Conservation (phyloP, 1,284 basidiomycete genomes). For the Trametes versicolor region DNA sequence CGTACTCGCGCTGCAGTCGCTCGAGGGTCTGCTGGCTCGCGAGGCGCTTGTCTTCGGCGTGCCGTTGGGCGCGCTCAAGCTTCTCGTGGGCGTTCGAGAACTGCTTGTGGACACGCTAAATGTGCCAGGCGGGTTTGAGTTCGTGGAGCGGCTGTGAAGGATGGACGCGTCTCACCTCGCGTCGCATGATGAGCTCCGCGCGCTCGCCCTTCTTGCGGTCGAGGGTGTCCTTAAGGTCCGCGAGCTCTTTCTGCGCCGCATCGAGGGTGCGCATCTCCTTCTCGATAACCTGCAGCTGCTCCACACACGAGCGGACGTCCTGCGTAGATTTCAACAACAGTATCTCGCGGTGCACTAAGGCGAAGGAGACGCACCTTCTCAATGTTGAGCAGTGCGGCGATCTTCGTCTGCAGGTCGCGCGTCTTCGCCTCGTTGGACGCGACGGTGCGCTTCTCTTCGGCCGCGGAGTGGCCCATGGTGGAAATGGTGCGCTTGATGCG, state of each 20-base stretch:
- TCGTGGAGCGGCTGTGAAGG: neutral
- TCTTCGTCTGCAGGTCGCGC: conserved; percentile 79
- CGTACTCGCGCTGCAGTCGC: conserved; percentile 77
- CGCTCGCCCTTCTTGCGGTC: conserved; percentile 78
- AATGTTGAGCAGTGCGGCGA: conserved; percentile 73
- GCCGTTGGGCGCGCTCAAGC: conserved; percentile 75
- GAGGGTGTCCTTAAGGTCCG: conserved; percentile 69
- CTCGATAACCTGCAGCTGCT: conserved; percentile 77
- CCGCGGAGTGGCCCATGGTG: conserved; percentile 70
- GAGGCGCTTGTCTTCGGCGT: conserved; percentile 77
- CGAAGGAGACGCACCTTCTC: conserved; percentile 65
- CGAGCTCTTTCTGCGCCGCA: conserved; percentile 67
- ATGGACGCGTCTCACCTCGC: conserved; percentile 59
- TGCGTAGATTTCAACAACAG: conserved; percentile 40
- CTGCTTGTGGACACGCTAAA: conserved; percentile 79
- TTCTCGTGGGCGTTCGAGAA: conserved; percentile 81
- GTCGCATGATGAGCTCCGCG: conserved; percentile 70
- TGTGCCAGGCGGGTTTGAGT: conserved; percentile 1
- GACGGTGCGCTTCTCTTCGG: conserved; percentile 70
- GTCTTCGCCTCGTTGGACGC: conserved; percentile 73
- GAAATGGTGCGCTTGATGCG: conserved; percentile 83
- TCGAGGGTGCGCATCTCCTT: conserved; percentile 73
- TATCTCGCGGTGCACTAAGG: neutral
- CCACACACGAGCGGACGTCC: conserved; percentile 75
- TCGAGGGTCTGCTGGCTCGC: conserved; percentile 76